phyloP scores from a whole-genome alignment of 192 early-diverging fungal species.

The Backusella australiensis region DNA sequence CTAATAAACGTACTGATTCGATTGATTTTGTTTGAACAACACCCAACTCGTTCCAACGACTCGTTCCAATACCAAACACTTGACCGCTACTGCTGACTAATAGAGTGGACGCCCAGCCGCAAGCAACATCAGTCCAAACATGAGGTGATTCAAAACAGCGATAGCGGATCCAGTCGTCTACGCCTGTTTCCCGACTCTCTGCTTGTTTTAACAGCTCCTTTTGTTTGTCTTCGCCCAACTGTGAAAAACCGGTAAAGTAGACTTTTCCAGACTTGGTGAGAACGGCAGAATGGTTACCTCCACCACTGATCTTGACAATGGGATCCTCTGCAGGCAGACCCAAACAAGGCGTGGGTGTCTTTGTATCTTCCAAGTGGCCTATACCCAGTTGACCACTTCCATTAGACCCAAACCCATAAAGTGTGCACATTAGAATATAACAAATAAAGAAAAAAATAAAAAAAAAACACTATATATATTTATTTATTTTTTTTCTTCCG shows the following conservation, averaged over 20 bases:
- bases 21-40: constrained; percentile 23
- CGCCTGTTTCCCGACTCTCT: not conserved
- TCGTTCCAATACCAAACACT: constrained; percentile 56
- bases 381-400: constrained; percentile 65
- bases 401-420: constrained; percentile 63
- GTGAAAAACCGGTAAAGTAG: constrained; percentile 9
- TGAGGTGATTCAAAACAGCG: not conserved
- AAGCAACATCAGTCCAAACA: constrained; percentile 45
- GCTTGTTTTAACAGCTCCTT: not conserved
- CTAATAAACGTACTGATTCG: constrained; percentile 13
- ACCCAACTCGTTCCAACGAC: constrained; percentile 53
- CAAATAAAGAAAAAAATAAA: not conserved
- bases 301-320: constrained; percentile 45
- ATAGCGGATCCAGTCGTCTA: not conserved
- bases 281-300: constrained; percentile 65
- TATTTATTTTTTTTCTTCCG: not conserved
- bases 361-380: constrained; percentile 44
- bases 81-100: constrained; percentile 4
- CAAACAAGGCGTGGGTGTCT: constrained; percentile 5
- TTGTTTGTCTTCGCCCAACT: constrained; percentile 9
- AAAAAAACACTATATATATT: too few species aligned
- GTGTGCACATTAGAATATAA: not conserved
- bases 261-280: constrained; percentile 10
- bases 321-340: constrained; percentile 2
- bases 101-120: constrained; percentile 66